phyloP scores from a whole-genome alignment of 305 asterid genomes.

The Lippia alba region DNA sequence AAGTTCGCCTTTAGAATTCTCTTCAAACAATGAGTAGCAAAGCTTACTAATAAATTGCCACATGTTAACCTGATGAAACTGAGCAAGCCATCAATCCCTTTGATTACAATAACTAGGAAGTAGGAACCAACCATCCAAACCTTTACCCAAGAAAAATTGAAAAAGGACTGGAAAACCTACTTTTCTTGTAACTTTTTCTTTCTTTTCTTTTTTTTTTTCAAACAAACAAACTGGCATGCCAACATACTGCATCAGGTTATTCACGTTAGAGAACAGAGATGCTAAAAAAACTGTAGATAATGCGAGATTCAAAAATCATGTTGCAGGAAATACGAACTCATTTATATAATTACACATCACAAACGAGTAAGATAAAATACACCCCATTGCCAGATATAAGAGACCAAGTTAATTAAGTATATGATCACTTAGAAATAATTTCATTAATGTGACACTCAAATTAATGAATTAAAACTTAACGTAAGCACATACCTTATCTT shows the following conservation, averaged over 20 bases:
- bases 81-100: neutral
- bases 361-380: neutral
- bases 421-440: slow-evolving; percentile 11
- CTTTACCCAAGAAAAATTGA: neutral
- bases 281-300: neutral
- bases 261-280: slow-evolving; percentile 1
- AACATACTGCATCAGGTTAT: neutral
- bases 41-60: slow-evolving; percentile 1
- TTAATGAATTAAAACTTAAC: slow-evolving; percentile 19
- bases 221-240: neutral
- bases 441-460: slow-evolving; percentile 11
- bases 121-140: neutral
- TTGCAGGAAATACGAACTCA: neutral
- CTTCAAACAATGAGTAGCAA: neutral
- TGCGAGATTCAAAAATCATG: neutral
- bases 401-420: neutral
- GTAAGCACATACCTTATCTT: slow-evolving; percentile 62
- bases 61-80: neutral
- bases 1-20: neutral
- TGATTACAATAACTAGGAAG: neutral
- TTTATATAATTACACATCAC: slow-evolving; percentile 3
- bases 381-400: neutral
- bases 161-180: neutral
- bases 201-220: neutral
- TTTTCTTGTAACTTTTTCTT: neutral